Evolutionary conservation across 768 basidiomycete species (phyloP).

Genomic region (Calocybe gangraenosa): DNA sequence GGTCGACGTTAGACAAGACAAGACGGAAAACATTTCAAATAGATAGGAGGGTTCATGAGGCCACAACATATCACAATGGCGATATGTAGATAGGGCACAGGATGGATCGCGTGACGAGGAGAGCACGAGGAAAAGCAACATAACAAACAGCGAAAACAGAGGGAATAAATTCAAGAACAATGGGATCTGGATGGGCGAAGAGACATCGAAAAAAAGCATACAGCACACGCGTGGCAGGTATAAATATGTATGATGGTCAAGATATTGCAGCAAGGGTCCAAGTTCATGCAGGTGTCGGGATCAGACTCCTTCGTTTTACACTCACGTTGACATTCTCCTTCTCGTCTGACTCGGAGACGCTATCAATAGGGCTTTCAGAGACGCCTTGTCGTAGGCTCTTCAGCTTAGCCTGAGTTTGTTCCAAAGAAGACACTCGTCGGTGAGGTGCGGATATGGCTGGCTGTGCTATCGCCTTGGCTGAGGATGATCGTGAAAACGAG

Average conservation of each 20-base stretch:
- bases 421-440: slow-evolving; percentile 29
- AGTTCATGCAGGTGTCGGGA: slow-evolving; percentile 27
- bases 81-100: background rate
- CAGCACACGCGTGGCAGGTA: background rate
- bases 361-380: slow-evolving; percentile 32
- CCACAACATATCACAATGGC: background rate
- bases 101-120: slow-evolving; percentile 2
- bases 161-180: slow-evolving; percentile 19
- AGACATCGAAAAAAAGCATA: slow-evolving; percentile 8
- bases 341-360: slow-evolving; percentile 43
- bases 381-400: slow-evolving; percentile 29
- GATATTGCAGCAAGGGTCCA: background rate
- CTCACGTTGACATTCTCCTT: slow-evolving; percentile 52
- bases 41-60: background rate
- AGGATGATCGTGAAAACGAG: slow-evolving; percentile 32
- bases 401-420: slow-evolving; percentile 29
- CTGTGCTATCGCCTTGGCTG: slow-evolving; percentile 22
- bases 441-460: slow-evolving; percentile 28
- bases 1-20: background rate
- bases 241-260: slow-evolving; percentile 1
- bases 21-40: background rate
- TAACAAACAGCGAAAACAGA: slow-evolving; percentile 20
- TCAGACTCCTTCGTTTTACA: slow-evolving; percentile 26
- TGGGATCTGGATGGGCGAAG: slow-evolving; percentile 3
- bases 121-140: slow-evolving; percentile 19